A percentile compares a stretch with the other conserved stretches of the same genome.
Evolutionary conservation across 2,329 filamentous ascomycete species (phyloP).

Genomic region (Orbilia ellipsospora): DNA sequence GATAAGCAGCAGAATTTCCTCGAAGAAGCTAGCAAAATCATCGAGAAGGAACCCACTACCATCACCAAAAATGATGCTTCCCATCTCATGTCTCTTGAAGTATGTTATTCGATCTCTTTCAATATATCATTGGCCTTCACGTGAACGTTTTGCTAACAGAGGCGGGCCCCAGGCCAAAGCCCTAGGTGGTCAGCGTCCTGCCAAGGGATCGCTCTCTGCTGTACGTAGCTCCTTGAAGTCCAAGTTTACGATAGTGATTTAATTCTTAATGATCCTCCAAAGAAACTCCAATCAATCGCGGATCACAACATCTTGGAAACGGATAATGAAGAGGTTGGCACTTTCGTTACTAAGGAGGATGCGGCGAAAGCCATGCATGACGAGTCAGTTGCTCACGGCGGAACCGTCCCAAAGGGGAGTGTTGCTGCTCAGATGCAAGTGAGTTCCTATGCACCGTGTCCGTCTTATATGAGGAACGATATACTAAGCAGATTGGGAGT

Average conservation of each 20-base stretch:
- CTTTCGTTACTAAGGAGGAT: slow-evolving; percentile 25
- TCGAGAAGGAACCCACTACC: slow-evolving; percentile 59
- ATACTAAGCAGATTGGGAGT: neutral
- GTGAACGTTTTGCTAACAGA: neutral
- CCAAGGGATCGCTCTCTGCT: slow-evolving; percentile 33
- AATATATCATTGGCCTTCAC: neutral
- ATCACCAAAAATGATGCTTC: slow-evolving; percentile 61
- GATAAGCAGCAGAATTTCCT: slow-evolving; percentile 61
- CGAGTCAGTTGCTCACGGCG: slow-evolving; percentile 24
- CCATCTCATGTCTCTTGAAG: slow-evolving; percentile 60
- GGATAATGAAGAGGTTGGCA: slow-evolving; percentile 15
- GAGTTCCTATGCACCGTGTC: neutral
- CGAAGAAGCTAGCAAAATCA: slow-evolving; percentile 59
- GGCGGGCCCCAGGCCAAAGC: slow-evolving; percentile 20
- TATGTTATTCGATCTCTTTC: slow-evolving; percentile 22
- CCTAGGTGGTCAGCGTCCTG: slow-evolving; percentile 24
- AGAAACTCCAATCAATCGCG: slow-evolving; percentile 41
- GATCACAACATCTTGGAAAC: slow-evolving; percentile 30
- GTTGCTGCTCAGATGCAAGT: slow-evolving; percentile 32
- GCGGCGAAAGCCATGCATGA: slow-evolving; percentile 41
- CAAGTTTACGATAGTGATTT: neutral
- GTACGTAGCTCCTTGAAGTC: slow-evolving; percentile 1
- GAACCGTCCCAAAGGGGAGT: slow-evolving; percentile 34
- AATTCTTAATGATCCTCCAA: neutral
- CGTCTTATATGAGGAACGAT: neutral